Percentiles rank a stretch among this genome's conserved stretches.
phyloP scores from a whole-genome alignment of 345 rosid species.

The Psidium friedrichsthalianum region DNA sequence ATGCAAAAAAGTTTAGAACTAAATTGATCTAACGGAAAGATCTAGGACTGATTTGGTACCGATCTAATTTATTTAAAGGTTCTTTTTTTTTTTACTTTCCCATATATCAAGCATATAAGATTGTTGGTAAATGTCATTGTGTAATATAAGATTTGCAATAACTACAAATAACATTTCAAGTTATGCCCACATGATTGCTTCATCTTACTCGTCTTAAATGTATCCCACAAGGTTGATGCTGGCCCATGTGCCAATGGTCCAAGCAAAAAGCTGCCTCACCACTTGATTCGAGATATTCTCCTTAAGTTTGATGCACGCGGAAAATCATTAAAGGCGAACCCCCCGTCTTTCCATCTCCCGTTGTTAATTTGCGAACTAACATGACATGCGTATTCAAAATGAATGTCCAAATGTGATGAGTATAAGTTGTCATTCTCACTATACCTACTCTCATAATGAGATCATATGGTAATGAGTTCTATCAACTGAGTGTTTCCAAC shows the following conservation, averaged over 20 bases:
- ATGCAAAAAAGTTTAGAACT: background rate
- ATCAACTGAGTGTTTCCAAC: background rate
- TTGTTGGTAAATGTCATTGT: background rate
- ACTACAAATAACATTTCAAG: background rate
- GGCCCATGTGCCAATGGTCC: background rate
- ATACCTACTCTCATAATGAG: background rate
- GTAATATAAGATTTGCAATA: background rate
- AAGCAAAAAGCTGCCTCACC: background rate
- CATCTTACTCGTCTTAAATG: background rate
- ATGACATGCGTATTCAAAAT: background rate
- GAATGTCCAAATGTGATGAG: background rate
- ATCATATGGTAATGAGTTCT: background rate
- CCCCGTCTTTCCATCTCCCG: background rate
- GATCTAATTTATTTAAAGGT: too few relatives aligned
- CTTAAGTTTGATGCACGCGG: background rate
- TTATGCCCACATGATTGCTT: background rate
- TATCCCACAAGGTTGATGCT: background rate
- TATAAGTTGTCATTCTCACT: too few relatives aligned
- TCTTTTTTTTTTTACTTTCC: too few relatives aligned
- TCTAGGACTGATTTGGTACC: background rate
- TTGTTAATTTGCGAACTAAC: background rate
- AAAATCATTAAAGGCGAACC: background rate
- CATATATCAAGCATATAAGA: too few relatives aligned
- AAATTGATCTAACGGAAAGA: rapidly evolving
- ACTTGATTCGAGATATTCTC: background rate